Base-by-base conservation (phyloP, 2,329 filamentous ascomycete species). In the Claviceps arundinis region DNA sequence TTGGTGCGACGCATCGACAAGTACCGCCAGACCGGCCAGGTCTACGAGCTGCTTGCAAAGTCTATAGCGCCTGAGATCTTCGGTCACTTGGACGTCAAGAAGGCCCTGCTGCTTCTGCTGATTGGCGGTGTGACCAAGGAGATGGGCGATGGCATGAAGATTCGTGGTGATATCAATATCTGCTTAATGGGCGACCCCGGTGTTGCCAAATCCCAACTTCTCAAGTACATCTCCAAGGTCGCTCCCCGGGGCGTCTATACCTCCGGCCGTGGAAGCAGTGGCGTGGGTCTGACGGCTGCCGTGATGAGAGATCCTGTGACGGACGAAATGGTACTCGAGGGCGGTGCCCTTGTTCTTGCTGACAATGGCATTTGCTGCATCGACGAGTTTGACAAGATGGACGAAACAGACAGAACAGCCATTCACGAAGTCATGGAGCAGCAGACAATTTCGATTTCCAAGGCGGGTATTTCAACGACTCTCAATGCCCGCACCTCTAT, bases 181-280 rank as follows among this genome's bases (percentile, higher is more conserved):
- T 97, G 93, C 68, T 73, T 98, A 63, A 98, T 98, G 93, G 93
- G 93, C 77, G 93, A 98, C 64, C 93, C 93, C 65, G 93, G 93
- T 88, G 93, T 98, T 65, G 93, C 93, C 72, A 98, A 98, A 73
- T 98, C 93, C 40, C 93, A 98, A 73, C 74, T 98, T 59, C 78
- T 98, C 59, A 97, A 96, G 71, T 98, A 98, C 68, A 97, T 98
- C 65, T 89, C 89, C 58, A 97, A 98, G 72, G 93, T 98, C 34
- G 91, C 93, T 1, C 93, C 93, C 56, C 87, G 93, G 56, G 90
- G 89, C 61, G 84, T 90, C 13, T 90, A 90, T 70, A 90, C 86
- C 5, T 87, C 85, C 4, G 86, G 86, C 56, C 84, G 86, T 60
- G 86, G 86, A 66, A 87, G 83, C 71, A 87, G 83, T 66, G 86